Percentiles rank a stretch among this genome's conserved stretches.
Conservation (phyloP, 1,284 basidiomycete genomes). For the Spongiforma sp. region DNA sequence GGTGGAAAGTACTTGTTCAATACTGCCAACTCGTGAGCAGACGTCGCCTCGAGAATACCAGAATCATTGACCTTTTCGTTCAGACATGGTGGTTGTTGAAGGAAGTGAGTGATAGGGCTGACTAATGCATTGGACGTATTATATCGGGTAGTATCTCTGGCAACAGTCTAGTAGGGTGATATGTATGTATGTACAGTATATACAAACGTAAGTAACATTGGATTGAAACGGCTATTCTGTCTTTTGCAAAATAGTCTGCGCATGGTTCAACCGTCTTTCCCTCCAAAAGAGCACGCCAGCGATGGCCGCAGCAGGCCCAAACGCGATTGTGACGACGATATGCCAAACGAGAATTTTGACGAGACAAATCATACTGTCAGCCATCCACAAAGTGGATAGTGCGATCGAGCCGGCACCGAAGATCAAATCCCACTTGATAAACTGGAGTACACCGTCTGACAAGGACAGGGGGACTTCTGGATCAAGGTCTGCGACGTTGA, state of each 20-base stretch:
- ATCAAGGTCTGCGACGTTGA: conserved; percentile 15
- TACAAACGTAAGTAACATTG: too few relatives aligned
- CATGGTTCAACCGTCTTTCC: conserved; percentile 40
- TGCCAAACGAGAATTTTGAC: conserved; percentile 43
- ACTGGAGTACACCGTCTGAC: conserved; percentile 36
- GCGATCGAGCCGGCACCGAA: conserved; percentile 42
- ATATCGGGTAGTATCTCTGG: too few relatives aligned
- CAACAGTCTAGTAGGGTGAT: too few relatives aligned
- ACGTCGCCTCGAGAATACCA: not conserved
- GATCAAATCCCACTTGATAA: conserved; percentile 52
- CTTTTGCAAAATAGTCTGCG: not conserved
- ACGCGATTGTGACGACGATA: conserved; percentile 33
- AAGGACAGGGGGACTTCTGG: conserved; percentile 23
- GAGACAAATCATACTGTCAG: conserved; percentile 21
- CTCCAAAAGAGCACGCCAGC: conserved; percentile 49
- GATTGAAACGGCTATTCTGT: not conserved
- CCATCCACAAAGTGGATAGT: conserved; percentile 51
- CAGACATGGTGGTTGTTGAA: conserved; percentile 73
- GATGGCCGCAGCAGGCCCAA: conserved; percentile 52
- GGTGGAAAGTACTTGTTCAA: conserved; percentile 93
- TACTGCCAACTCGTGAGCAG: conserved; percentile 50
- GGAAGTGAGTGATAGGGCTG: conserved; percentile 20
- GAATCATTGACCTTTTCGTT: conserved; percentile 72
- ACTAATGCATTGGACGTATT: too few relatives aligned
- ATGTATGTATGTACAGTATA: too few relatives aligned